Base-by-base conservation (phyloP, 2,329 filamentous ascomycete genomes). In the Ascochyta koolunga region DNA sequence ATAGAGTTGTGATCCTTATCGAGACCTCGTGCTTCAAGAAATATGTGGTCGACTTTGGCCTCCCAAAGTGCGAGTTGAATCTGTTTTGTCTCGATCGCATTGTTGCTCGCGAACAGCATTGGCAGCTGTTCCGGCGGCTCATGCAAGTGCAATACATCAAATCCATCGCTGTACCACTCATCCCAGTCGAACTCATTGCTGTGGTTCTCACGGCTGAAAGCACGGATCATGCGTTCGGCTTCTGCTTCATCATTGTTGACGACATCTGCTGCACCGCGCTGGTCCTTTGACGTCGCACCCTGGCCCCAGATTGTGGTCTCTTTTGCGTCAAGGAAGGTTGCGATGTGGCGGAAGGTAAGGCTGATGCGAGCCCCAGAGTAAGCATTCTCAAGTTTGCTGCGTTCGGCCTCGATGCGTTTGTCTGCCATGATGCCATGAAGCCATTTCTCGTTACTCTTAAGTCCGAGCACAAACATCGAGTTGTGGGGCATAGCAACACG, bases 351-450 rank as follows among this genome's bases (percentile, higher is more conserved):
- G 72, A 99, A 98, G 0, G 95, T 99, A 31, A 99, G 81, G 41
- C 90, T 96, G 70, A 99, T 96, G 40, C 95, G 89, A 40, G 87
- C 86, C 6, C 92, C 89, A 5, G 79, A 79, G 66, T 85, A 91
- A 0, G 89, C 89, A 35, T 86, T 82, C 71, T 98, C 93, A 5
- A 84, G 83, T 0, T 79, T 62, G 0, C 83, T 81, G 73, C 93
- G 93, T 60, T 93, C 89, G 1, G 79, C 76, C 1, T 79, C 76
- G 0, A 83, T 78, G 22, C 95, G 86, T 71, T 93, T 96, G 75
- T 99, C 95, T 37, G 89, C 86, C 43, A 89, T 87, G 70, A 99
- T 97, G n/a, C 87, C 87, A 76, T 99, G 95, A 10, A 97, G 82
- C 91, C 93, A 98, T 63, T 86, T 83, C 76, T 83, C 86, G 69